Percentiles rank a stretch among this genome's conserved stretches.
Conservation (phyloP, 768 basidiomycete species). For the Russula emetica region DNA sequence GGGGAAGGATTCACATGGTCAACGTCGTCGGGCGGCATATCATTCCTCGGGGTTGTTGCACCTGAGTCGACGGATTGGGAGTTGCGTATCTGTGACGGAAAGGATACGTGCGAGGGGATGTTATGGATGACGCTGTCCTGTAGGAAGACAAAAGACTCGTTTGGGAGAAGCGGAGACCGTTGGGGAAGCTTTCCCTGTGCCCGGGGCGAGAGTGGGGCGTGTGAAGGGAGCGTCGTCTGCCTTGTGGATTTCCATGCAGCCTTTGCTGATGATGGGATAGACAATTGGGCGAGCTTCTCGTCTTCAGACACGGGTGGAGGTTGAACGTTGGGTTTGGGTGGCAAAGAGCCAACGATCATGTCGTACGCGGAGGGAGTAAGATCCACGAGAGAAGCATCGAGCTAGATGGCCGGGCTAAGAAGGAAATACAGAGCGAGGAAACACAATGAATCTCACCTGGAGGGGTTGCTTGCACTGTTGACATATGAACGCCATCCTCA, state of each 20-base stretch:
- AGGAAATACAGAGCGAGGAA: not conserved
- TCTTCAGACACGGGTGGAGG: slow-evolving; percentile 39
- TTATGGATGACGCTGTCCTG: slow-evolving; percentile 76
- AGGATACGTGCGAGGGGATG: slow-evolving; percentile 54
- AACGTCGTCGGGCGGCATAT: slow-evolving; percentile 42
- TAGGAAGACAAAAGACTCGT: slow-evolving; percentile 87
- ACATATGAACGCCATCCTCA: slow-evolving; percentile 54
- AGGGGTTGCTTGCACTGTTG: slow-evolving; percentile 91
- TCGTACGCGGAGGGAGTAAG: slow-evolving; percentile 84
- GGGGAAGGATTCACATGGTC: slow-evolving; percentile 65
- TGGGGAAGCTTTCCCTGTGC: slow-evolving; percentile 59
- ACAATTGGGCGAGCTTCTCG: slow-evolving; percentile 45
- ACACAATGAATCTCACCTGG: slow-evolving; percentile 47
- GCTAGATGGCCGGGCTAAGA: slow-evolving; percentile 36
- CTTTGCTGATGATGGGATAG: slow-evolving; percentile 51
- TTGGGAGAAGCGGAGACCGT: slow-evolving; percentile 53
- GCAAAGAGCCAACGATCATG: slow-evolving; percentile 69
- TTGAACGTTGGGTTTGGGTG: slow-evolving; percentile 48
- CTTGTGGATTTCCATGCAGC: slow-evolving; percentile 60
- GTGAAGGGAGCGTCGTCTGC: slow-evolving; percentile 34
- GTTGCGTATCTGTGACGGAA: slow-evolving; percentile 44
- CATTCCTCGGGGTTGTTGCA: slow-evolving; percentile 33
- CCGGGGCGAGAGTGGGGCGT: slow-evolving; percentile 46
- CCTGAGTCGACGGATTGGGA: slow-evolving; percentile 39
- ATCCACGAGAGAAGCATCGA: slow-evolving; percentile 89